Evolutionary conservation across 1,284 basidiomycete genomes (phyloP).

Genomic region (Puccinia novopanici): DNA sequence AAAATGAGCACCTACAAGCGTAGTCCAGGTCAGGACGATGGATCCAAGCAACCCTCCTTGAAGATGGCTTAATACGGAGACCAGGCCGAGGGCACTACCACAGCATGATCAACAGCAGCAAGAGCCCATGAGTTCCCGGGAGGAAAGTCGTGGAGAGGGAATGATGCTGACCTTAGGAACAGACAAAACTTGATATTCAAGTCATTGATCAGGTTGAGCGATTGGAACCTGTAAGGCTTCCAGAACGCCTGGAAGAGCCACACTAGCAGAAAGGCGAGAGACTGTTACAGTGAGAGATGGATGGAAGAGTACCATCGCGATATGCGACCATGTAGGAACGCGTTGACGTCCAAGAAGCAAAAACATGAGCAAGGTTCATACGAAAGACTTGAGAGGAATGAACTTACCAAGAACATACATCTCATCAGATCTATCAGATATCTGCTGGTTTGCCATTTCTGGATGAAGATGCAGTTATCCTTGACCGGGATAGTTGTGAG

Average conservation of each 20-base stretch:
- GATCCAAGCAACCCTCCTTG: constrained; percentile 9
- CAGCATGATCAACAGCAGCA: neutral
- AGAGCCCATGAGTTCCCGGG: neutral
- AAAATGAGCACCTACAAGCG: neutral
- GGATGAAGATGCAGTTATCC: constrained; percentile 42
- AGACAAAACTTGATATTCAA: constrained; percentile 29
- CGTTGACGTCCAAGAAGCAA: neutral
- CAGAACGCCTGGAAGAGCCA: constrained; percentile 9
- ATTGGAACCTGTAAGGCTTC: constrained; percentile 9
- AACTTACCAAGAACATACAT: constrained; percentile 23
- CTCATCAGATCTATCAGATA: constrained; percentile 17
- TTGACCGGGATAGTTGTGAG: constrained; percentile 21
- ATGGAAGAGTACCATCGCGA: neutral
- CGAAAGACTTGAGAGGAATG: neutral
- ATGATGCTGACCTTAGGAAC: constrained; percentile 11
- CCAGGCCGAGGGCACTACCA: neutral
- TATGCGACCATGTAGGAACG: no score
- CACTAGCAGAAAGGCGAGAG: constrained; percentile 2
- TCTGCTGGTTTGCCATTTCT: neutral
- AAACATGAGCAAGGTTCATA: neutral
- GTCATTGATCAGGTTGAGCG: constrained; percentile 13
- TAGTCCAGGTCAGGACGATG: constrained; percentile 7
- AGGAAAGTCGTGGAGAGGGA: neutral
- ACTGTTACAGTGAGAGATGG: neutral
- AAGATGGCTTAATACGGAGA: constrained; percentile 21